Evolutionary conservation across 2,329 filamentous ascomycete genomes (phyloP).

Genomic region (Colletotrichum eleusines): DNA sequence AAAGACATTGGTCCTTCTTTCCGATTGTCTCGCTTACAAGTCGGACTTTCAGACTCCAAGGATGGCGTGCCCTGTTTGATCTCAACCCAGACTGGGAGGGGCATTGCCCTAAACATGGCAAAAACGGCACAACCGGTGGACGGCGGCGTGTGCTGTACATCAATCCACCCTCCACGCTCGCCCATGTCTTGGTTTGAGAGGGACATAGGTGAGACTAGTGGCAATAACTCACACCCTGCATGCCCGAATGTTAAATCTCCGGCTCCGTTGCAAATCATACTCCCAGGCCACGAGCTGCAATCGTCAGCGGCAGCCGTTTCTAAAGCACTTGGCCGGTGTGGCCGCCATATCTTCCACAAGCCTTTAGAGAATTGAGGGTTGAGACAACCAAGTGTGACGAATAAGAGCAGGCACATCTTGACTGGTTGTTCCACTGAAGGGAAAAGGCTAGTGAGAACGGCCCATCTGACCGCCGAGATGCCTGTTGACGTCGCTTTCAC

Average conservation of each 20-base stretch:
- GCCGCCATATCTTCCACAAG: neutral
- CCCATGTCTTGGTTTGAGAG: constrained; percentile 10
- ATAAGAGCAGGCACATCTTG: neutral
- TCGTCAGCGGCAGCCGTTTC: constrained; percentile 24
- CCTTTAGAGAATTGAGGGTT: constrained; percentile 24
- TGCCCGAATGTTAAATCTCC: constrained; percentile 13
- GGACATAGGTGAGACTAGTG: constrained; percentile 11
- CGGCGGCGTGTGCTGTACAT: constrained; percentile 18
- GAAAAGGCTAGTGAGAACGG: constrained; percentile 8
- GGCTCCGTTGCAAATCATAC: constrained; percentile 12
- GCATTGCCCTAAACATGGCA: neutral
- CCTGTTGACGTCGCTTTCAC: neutral
- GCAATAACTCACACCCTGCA: constrained; percentile 6
- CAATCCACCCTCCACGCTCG: constrained; percentile 16
- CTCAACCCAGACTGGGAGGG: neutral
- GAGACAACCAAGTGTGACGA: constrained; percentile 23
- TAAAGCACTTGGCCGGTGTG: constrained; percentile 7
- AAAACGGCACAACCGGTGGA: constrained; percentile 6
- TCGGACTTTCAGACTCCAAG: neutral
- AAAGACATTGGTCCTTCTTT: constrained; percentile 5
- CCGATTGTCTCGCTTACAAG: constrained; percentile 20
- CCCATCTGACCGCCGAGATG: constrained; percentile 25
- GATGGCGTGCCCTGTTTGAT: neutral
- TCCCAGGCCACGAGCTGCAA: constrained; percentile 4
- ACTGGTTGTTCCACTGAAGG: constrained; percentile 23